phyloP scores from a whole-genome alignment of 2,329 filamentous ascomycete genomes.

The Exophiala lecanii-corni region DNA sequence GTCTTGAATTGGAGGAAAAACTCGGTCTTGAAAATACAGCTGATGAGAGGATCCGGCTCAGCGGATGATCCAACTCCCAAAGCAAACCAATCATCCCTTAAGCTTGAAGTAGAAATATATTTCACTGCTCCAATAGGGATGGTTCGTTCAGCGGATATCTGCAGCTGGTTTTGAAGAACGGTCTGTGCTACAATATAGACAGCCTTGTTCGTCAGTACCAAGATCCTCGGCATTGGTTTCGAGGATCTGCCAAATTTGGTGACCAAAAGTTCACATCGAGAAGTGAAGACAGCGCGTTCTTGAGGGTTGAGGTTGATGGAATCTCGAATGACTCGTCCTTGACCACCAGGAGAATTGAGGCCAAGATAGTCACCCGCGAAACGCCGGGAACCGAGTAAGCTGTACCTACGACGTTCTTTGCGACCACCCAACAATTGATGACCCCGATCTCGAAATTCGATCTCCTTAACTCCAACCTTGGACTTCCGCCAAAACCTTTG shows the following conservation, averaged over 20 bases:
- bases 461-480: conserved; percentile 81
- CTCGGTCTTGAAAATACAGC: conserved; percentile 93
- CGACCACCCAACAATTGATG: conserved; percentile 74
- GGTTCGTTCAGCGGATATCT: conserved; percentile 75
- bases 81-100: conserved; percentile 96
- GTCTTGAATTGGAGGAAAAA: conserved; percentile 88
- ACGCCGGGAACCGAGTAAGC: conserved; percentile 81
- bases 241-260: conserved; percentile 95
- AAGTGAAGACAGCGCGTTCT: conserved; percentile 82
- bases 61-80: conserved; percentile 84
- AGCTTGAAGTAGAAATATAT: conserved; percentile 72
- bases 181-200: conserved; percentile 86
- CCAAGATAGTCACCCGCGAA: conserved; percentile 96
- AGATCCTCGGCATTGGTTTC: conserved; percentile 79
- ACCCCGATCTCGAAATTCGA: conserved; percentile 82
- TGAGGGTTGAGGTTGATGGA: conserved; percentile 65
- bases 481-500: conserved; percentile 95
- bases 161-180: conserved; percentile 73
- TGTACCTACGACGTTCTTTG: conserved; percentile 89
- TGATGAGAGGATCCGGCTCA: conserved; percentile 88
- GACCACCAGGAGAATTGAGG: conserved; percentile 72
- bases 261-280: conserved; percentile 81
- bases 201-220: conserved; percentile 80
- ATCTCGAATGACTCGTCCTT: conserved; percentile 73
- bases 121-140: conserved; percentile 85